phyloP scores from a whole-genome alignment of 148 eudicot species.

The Chenopodium berlandieri region DNA sequence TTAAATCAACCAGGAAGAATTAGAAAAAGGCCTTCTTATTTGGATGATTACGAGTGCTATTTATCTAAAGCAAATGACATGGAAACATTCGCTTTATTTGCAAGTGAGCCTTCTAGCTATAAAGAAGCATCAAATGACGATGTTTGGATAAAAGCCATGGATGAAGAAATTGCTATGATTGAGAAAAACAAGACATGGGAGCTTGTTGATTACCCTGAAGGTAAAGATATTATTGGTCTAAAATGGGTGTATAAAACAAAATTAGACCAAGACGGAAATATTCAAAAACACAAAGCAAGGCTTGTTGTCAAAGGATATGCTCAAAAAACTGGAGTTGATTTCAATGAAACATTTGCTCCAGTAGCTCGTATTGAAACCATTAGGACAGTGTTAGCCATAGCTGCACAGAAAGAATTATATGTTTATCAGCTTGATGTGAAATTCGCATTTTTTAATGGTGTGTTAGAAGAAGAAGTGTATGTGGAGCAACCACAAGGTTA shows the following conservation, averaged over 20 bases:
- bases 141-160: slow-evolving; percentile 12
- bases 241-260: not conserved
- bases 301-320: slow-evolving; percentile 15
- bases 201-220: not conserved
- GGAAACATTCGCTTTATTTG: not conserved
- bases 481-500: not conserved
- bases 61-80: not conserved
- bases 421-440: not conserved
- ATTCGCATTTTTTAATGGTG: too few species aligned
- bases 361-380: not conserved
- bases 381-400: slow-evolving; percentile 1
- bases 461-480: too few species aligned
- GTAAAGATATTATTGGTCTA: not conserved
- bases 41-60: not conserved
- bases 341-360: slow-evolving; percentile 2
- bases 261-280: slow-evolving; percentile 6
- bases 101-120: not conserved
- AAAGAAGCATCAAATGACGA: not conserved
- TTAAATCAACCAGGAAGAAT: too few species aligned
- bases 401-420: slow-evolving; percentile 1
- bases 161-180: slow-evolving; percentile 3
- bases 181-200: slow-evolving; percentile 16
- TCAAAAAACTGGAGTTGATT: slow-evolving; percentile 14
- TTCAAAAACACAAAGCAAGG: slow-evolving; percentile 16
- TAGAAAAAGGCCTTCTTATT: not conserved